Percentiles rank a stretch among this genome's conserved stretches.
phyloP scores from a whole-genome alignment of 2,329 filamentous ascomycete species.

The Zymoseptoria passerinii region DNA sequence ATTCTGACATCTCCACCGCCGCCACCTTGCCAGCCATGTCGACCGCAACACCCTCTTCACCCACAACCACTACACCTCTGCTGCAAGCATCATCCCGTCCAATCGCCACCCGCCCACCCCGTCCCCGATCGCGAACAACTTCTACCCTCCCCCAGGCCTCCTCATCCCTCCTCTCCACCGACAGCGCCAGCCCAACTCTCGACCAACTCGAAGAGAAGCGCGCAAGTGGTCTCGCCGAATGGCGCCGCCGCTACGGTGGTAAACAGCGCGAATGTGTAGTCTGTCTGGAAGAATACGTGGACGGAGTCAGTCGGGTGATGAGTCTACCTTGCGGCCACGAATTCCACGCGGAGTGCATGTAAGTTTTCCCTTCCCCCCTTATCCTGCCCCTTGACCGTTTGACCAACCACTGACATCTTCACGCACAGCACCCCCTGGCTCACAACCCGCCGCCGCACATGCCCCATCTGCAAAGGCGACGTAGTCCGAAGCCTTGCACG shows the following conservation, averaged over 20 bases:
- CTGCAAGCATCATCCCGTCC: constrained; percentile 45
- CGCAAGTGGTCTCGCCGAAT: constrained; percentile 42
- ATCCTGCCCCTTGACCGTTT: too few species aligned
- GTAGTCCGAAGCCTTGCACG: constrained; percentile 56
- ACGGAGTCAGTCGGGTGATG: constrained; percentile 93
- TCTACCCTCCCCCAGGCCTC: constrained; percentile 45
- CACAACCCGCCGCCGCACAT: constrained; percentile 90
- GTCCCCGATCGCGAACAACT: constrained; percentile 58
- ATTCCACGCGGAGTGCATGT: constrained; percentile 98
- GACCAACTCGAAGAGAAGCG: constrained; percentile 45
- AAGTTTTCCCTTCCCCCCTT: too few species aligned
- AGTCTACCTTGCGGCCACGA: constrained; percentile 94
- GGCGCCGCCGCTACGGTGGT: constrained; percentile 53
- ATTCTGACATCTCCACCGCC: constrained; percentile 21
- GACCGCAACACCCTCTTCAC: not conserved
- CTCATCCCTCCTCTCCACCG: constrained; percentile 20
- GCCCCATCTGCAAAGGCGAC: constrained; percentile 96
- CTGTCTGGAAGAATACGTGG: constrained; percentile 90
- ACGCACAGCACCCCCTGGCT: constrained; percentile 78
- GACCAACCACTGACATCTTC: too few species aligned
- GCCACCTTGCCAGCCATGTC: constrained; percentile 6
- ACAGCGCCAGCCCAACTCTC: constrained; percentile 21
- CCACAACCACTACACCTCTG: constrained; percentile 61
- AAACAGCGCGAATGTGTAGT: constrained; percentile 85
- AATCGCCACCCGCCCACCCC: constrained; percentile 32